A percentile compares a stretch with the other conserved stretches of the same genome.
Evolutionary conservation across 768 basidiomycete genomes (phyloP).

Genomic region (Rhodotorula toruloides): DNA sequence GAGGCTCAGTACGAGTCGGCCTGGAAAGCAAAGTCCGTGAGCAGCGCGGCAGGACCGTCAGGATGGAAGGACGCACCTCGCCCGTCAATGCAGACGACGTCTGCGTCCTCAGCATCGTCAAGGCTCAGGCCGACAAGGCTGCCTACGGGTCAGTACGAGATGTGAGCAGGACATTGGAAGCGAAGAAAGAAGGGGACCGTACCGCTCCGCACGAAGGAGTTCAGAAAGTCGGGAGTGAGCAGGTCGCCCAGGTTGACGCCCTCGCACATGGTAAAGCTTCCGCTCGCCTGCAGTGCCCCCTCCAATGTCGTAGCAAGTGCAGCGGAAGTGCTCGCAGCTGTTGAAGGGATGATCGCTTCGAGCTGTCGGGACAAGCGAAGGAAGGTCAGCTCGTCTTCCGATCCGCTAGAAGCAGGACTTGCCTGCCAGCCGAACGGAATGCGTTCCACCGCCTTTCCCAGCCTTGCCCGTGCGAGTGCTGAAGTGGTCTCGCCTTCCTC

Average conservation of each 20-base stretch:
- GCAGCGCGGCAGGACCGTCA: neutral
- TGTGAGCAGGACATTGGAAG: neutral
- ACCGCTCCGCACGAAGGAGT: slow-evolving; percentile 20
- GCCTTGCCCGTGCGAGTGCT: neutral
- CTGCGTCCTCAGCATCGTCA: slow-evolving; percentile 9
- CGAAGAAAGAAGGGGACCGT: neutral
- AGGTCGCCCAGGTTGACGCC: slow-evolving; percentile 29
- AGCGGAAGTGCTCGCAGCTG: neutral
- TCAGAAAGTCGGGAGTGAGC: slow-evolving; percentile 20
- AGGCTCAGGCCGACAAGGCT: slow-evolving; percentile 27
- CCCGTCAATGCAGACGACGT: slow-evolving; percentile 31
- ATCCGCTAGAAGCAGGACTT: neutral
- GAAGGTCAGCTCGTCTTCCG: neutral
- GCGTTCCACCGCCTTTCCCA: slow-evolving; percentile 4
- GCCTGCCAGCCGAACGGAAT: slow-evolving; percentile 35
- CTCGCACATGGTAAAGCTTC: neutral
- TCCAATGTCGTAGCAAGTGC: neutral
- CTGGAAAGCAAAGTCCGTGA: slow-evolving; percentile 2
- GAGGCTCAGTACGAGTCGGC: slow-evolving; percentile 30
- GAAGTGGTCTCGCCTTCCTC: neutral
- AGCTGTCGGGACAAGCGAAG: slow-evolving; percentile 1
- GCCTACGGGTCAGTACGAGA: neutral
- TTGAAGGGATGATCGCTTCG: slow-evolving; percentile 18
- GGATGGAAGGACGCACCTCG: slow-evolving; percentile 17
- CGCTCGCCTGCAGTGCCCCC: neutral